Base-by-base conservation (phyloP, 2,329 filamentous ascomycete species). In the Aspergillus hortae region DNA sequence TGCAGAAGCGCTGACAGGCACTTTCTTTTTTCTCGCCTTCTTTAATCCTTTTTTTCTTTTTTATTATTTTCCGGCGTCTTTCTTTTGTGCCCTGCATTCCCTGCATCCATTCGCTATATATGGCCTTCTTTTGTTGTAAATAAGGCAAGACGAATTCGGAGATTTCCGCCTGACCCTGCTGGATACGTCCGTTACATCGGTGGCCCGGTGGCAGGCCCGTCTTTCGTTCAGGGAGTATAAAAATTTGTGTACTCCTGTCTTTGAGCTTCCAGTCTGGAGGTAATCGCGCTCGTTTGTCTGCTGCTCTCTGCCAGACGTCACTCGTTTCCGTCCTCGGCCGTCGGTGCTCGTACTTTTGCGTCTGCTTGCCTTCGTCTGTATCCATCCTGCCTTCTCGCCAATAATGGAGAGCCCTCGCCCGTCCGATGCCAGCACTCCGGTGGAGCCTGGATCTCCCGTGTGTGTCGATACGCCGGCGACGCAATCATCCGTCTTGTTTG, bases 401-500 rank as follows among this genome's bases (percentile, higher is more conserved):
- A 61, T 48, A 19, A 69, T 69, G 62, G 64, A 65, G 30, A 69
- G 61, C 47, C 61, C 56, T 48, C 61, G 53, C 42, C 62, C 54
- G 42, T 69, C 67, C 23, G 60, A 67, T 46, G 56, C 60, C 40
- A 66, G 62, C 55, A 69, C 67, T 54, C 67, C 67, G 27, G 51
- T 58, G 50, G 66, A 64, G 56, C 57, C 58, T 49, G 59, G 60
- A 12, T 70, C 64, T 44, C 67, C 67, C 33, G 53, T 42, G 23
- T 60, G 56, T 35, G 54, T 65, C 43, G 63, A 69, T 50, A 78
- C 75, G n/a, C 77, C 76, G 21, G 70, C 67, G 46, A 78, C 76
- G 30, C 69, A 76, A 49, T 67, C 64, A 38, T 77, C 74, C 23
- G 64, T 74, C 25, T 61, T 78, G 43, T 78, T 77, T 57, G 74